A percentile compares a stretch with the other conserved stretches of the same genome.
phyloP scores from a whole-genome alignment of 345 rosid species.

The Arabidopsis suecica region DNA sequence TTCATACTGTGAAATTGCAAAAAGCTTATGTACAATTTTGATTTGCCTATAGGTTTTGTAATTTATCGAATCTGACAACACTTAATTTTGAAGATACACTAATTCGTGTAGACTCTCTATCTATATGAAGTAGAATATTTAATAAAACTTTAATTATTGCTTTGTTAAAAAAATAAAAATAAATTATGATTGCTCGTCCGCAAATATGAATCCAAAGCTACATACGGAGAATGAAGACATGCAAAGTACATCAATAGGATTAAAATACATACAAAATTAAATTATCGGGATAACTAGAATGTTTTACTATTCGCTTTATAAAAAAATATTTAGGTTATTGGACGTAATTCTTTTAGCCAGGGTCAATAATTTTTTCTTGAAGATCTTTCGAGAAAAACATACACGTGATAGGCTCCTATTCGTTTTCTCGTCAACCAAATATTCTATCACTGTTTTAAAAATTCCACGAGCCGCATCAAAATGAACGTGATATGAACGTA shows the following conservation, averaged over 20 bases:
- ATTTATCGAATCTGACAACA: not conserved
- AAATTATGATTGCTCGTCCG: not conserved
- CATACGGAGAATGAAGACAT: slow-evolving; percentile 5
- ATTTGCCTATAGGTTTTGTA: not conserved
- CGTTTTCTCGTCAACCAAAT: slow-evolving; percentile 28
- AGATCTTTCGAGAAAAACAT: slow-evolving; percentile 32
- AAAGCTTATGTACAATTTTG: not conserved
- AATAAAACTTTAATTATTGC: not conserved
- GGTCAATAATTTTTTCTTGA: not conserved
- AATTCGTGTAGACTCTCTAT: not conserved
- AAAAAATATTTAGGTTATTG: not conserved
- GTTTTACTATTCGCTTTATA: not conserved
- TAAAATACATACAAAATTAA: not conserved
- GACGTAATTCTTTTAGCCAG: not conserved
- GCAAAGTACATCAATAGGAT: not conserved
- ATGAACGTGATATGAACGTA: slow-evolving; percentile 38
- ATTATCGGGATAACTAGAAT: not conserved
- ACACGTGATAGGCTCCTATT: slow-evolving; percentile 44
- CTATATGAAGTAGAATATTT: not conserved
- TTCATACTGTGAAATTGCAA: not conserved
- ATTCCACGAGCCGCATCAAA: slow-evolving; percentile 10
- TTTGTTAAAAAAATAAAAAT: too few relatives aligned
- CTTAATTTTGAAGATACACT: not conserved
- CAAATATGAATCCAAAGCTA: not conserved
- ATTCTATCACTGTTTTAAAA: slow-evolving; percentile 4